Evolutionary conservation across 2,329 filamentous ascomycete genomes (phyloP).

Genomic region (Aspergillus melleus): DNA sequence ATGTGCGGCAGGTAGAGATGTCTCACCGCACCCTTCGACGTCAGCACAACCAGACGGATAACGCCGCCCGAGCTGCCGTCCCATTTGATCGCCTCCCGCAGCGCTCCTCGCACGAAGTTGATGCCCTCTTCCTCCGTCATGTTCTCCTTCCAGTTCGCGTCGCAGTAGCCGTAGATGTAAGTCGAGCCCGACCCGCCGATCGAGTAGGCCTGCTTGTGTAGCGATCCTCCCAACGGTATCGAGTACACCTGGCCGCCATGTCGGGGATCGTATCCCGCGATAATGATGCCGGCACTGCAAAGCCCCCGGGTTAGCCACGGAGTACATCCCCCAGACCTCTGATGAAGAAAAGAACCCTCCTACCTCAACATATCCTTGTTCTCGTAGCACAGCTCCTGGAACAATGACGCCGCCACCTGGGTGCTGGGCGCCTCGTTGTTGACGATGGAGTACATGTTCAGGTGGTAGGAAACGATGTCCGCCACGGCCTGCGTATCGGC

Average conservation of each 20-base stretch:
- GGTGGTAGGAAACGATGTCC: slow-evolving; percentile 95
- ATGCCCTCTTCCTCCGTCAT: slow-evolving; percentile 94
- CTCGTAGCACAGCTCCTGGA: slow-evolving; percentile 96
- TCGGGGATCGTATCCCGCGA: slow-evolving; percentile 94
- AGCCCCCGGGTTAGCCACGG: slow-evolving; percentile 1
- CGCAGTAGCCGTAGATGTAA: slow-evolving; percentile 99
- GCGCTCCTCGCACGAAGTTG: slow-evolving; percentile 84
- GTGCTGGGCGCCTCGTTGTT: slow-evolving; percentile 91
- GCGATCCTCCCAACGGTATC: slow-evolving; percentile 90
- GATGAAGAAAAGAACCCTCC: slow-evolving; percentile 31
- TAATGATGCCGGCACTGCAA: slow-evolving; percentile 86
- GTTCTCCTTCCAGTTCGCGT: slow-evolving; percentile 89
- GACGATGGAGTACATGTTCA: slow-evolving; percentile 85
- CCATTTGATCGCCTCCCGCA: slow-evolving; percentile 98
- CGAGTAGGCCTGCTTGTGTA: slow-evolving; percentile 95
- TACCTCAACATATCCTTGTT: slow-evolving; percentile 94
- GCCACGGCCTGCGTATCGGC: slow-evolving; percentile 97
- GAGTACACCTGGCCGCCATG: slow-evolving; percentile 97
- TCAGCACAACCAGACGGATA: slow-evolving; percentile 96
- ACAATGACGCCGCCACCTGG: slow-evolving; percentile 90
- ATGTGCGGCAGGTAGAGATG: slow-evolving; percentile 95
- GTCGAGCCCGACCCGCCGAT: slow-evolving; percentile 97
- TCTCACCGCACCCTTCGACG: slow-evolving; percentile 81
- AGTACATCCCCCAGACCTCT: neutral
- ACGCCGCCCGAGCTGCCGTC: slow-evolving; percentile 98